Evolutionary conservation across 371 early-diverging fungal genomes (phyloP).

Genomic region (Mortierella sp.): DNA sequence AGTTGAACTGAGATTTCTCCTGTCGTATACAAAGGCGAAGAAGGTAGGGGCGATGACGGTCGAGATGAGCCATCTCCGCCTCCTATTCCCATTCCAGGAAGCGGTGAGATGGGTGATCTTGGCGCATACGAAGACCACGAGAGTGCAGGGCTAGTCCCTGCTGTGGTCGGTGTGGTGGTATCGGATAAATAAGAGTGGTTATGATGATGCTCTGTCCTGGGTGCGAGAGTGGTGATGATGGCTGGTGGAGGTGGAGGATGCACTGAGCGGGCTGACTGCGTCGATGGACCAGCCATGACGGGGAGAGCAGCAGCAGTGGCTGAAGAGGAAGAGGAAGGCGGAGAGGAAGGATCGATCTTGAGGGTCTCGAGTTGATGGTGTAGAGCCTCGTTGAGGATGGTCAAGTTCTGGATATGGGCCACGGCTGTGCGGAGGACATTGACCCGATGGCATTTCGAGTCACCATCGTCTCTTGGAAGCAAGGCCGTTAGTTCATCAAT

Average conservation of each 20-base stretch:
- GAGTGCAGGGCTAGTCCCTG: conserved; percentile 16
- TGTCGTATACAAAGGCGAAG: background rate
- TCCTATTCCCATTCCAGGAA: no score
- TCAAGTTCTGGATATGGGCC: conserved; percentile 56
- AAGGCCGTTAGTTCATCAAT: conserved; percentile 44
- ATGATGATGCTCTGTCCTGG: conserved; percentile 4
- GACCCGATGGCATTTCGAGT: conserved; percentile 61
- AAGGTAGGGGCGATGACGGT: conserved; percentile 10
- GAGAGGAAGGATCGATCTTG: background rate
- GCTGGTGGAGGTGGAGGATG: conserved; percentile 24
- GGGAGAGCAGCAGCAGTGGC: conserved; percentile 24
- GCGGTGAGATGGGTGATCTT: conserved; percentile 1
- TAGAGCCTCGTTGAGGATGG: conserved; percentile 44
- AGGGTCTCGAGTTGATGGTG: conserved; percentile 32
- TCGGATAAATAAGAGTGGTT: background rate
- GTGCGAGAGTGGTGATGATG: conserved; percentile 26
- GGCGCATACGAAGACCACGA: conserved; percentile 19
- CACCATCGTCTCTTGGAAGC: conserved; percentile 37
- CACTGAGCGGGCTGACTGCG: background rate
- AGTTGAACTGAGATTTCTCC: conserved; percentile 11
- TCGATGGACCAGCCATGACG: background rate
- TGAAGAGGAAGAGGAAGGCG: background rate
- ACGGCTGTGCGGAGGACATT: conserved; percentile 61
- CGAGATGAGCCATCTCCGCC: background rate
- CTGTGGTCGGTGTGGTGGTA: background rate